Evolutionary conservation across 257 asterid species (phyloP).

Genomic region (Catharanthus roseus): DNA sequence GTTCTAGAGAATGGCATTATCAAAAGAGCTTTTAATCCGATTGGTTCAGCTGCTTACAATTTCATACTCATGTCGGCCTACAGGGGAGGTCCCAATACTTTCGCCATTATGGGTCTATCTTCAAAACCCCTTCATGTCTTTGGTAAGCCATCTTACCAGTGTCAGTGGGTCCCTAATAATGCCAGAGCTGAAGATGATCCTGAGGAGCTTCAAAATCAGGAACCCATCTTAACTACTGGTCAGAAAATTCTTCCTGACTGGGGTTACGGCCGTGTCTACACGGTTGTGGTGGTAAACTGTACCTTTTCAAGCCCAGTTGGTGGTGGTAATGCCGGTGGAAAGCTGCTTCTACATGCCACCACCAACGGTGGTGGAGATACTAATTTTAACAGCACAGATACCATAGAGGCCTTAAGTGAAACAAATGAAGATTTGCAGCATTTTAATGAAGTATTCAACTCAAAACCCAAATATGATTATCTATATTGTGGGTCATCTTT

Average conservation of each 20-base stretch:
- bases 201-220: neutral
- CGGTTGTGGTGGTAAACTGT: constrained; percentile 71
- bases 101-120: constrained; percentile 73
- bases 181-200: neutral
- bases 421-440: constrained; percentile 24
- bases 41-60: constrained; percentile 70
- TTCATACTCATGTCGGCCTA: constrained; percentile 88
- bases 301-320: constrained; percentile 38
- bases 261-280: constrained; percentile 87
- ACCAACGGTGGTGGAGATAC: constrained; percentile 42
- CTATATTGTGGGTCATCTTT: constrained; percentile 70
- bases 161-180: constrained; percentile 77
- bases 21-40: constrained; percentile 53
- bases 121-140: constrained; percentile 75
- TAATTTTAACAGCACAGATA: constrained; percentile 37
- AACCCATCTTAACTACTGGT: constrained; percentile 19
- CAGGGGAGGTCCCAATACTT: constrained; percentile 72
- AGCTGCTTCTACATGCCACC: constrained; percentile 45
- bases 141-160: constrained; percentile 64
- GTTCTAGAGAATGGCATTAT: constrained; percentile 25
- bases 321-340: constrained; percentile 41
- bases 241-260: constrained; percentile 40
- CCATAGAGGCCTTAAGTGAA: constrained; percentile 43
- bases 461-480: constrained; percentile 49
- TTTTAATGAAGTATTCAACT: constrained; percentile 21